Evolutionary conservation across 2,329 filamentous ascomycete species (phyloP).

Genomic region (Pestalotiopsis sp.): DNA sequence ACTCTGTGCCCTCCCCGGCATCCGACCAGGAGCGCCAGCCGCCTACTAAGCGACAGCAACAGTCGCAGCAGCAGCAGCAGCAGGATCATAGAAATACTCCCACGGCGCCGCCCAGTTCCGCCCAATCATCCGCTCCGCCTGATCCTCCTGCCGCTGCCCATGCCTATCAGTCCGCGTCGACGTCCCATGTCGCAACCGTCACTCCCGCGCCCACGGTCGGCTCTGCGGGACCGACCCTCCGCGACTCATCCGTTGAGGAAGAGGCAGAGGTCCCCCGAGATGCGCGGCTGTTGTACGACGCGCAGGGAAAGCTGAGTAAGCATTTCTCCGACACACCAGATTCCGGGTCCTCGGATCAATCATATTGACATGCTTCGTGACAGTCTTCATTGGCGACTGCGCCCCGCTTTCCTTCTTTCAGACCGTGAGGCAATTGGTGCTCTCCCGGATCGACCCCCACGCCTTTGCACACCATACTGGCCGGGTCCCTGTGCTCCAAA

Average conservation of each 20-base stretch:
- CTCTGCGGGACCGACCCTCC: conserved; percentile 19
- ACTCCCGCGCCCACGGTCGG: conserved; percentile 11
- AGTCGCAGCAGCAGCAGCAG: background rate
- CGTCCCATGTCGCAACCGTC: background rate
- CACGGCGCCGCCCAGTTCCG: conserved; percentile 5
- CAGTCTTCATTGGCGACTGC: conserved; percentile 58
- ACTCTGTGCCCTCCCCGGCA: conserved; percentile 19
- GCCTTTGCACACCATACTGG: conserved; percentile 56
- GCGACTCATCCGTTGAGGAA: conserved; percentile 42
- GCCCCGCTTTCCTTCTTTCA: conserved; percentile 60
- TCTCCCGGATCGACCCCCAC: conserved; percentile 47
- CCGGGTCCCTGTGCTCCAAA: conserved; percentile 53
- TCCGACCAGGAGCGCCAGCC: conserved; percentile 8
- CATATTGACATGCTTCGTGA: background rate
- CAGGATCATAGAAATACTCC: background rate
- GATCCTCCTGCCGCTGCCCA: background rate
- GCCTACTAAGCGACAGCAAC: background rate
- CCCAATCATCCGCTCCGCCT: conserved; percentile 14
- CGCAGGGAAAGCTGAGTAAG: conserved; percentile 51
- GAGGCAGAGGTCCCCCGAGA: conserved; percentile 59
- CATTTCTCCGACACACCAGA: background rate
- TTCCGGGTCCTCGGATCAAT: background rate
- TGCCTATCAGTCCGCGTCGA: background rate
- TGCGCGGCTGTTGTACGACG: conserved; percentile 53
- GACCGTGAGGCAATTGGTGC: conserved; percentile 55